These are phyloP conservation scores for Geotrichum restrictum DNA, from an alignment of 1,139 yeast genomes.

Conservation along the genomic window DNA sequence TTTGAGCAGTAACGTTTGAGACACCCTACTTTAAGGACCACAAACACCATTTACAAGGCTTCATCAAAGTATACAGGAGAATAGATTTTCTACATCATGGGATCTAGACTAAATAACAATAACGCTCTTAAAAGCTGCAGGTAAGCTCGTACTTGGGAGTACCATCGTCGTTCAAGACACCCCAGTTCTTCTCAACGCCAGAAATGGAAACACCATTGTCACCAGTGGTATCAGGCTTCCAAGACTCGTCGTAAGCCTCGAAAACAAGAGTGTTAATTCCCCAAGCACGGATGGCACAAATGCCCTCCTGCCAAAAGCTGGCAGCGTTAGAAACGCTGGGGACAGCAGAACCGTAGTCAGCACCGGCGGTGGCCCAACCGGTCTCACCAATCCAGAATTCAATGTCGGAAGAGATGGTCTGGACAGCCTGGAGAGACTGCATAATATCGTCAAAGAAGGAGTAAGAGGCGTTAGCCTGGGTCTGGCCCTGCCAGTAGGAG, in stretches of 20 bases:
- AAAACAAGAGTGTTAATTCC: constrained; percentile 88
- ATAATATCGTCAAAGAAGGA: constrained; percentile 92
- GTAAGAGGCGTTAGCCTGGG: constrained; percentile 71
- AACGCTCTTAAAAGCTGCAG: constrained; percentile 16
- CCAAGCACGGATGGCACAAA: constrained; percentile 93
- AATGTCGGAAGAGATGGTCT: constrained; percentile 70
- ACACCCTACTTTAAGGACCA: too few species aligned
- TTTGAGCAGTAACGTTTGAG: too few species aligned
- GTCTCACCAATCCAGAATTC: constrained; percentile 97
- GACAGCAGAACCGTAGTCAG: constrained; percentile 47
- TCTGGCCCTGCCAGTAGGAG: constrained; percentile 98
- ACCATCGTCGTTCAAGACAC: constrained; percentile 63
- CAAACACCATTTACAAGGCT: too few species aligned
- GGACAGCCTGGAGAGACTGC: constrained; percentile 89
- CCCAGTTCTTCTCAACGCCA: constrained; percentile 92
- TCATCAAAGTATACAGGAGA: too few species aligned
- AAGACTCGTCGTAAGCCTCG: constrained; percentile 92
- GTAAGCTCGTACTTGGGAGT: constrained; percentile 36
- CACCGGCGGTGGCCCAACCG: constrained; percentile 95
- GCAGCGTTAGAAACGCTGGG: constrained; percentile 75
- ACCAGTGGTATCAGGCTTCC: constrained; percentile 91
- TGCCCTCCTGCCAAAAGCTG: constrained; percentile 76
- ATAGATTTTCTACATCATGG: neutral
- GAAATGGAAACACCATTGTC: constrained; percentile 37
- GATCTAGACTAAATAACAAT: neutral